Conservation (phyloP, 768 basidiomycete genomes). For the Pleurotus ostreatus region DNA sequence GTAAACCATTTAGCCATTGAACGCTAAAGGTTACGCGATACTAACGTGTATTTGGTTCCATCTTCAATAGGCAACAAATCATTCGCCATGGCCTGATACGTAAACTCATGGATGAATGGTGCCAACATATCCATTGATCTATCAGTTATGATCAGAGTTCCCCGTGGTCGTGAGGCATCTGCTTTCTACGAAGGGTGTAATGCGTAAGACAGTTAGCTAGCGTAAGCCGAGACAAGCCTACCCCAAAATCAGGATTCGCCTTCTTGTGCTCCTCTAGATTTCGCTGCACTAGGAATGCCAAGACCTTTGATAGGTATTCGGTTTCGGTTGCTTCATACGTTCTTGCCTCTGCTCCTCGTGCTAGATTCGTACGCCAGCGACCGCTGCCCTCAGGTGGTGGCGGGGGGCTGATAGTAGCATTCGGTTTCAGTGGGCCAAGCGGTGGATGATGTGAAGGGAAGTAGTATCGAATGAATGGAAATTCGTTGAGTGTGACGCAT, state of each 20-base stretch:
- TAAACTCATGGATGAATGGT: slow-evolving; percentile 95
- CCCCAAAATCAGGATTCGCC: slow-evolving; percentile 82
- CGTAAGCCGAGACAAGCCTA: slow-evolving; percentile 34
- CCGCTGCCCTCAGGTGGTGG: slow-evolving; percentile 58
- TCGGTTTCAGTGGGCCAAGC: slow-evolving; percentile 76
- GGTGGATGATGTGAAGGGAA: slow-evolving; percentile 78
- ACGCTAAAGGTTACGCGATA: slow-evolving; percentile 8
- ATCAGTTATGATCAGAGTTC: slow-evolving; percentile 88
- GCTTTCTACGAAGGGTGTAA: slow-evolving; percentile 38
- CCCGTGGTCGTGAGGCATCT: slow-evolving; percentile 63
- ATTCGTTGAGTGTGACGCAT: slow-evolving; percentile 87
- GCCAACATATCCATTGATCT: slow-evolving; percentile 92
- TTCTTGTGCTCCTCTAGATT: slow-evolving; percentile 86
- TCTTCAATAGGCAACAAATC: slow-evolving; percentile 88
- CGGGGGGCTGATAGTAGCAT: slow-evolving; percentile 59
- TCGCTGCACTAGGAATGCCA: slow-evolving; percentile 83
- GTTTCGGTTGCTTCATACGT: slow-evolving; percentile 66
- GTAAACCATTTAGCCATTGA: not conserved
- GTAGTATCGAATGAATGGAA: slow-evolving; percentile 92
- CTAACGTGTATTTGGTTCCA: slow-evolving; percentile 79
- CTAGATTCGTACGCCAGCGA: slow-evolving; percentile 81
- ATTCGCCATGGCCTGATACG: slow-evolving; percentile 98
- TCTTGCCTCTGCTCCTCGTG: slow-evolving; percentile 65
- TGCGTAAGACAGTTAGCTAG: not conserved
- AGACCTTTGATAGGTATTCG: slow-evolving; percentile 74